Evolutionary conservation across 345 rosid species (phyloP), one percentile per base, ranked within the genome.

Genomic region (Lepidium africanum): DNA sequence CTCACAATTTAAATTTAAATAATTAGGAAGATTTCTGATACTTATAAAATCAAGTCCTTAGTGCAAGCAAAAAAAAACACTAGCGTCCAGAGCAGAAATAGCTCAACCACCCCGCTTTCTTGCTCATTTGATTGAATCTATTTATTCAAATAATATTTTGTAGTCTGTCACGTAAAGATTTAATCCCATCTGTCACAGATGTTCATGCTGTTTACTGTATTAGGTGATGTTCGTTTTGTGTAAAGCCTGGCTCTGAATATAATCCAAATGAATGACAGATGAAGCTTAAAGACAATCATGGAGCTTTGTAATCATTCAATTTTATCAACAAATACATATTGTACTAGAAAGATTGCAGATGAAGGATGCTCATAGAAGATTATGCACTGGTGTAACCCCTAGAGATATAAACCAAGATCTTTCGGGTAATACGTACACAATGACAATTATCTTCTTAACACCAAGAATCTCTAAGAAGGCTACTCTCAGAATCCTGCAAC

Each of bases 401-500:
- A 30, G 3, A 69, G 5, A 49, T 42, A 58, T 49, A 30, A 39
- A 38, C 13, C 14, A 38, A 47, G 2, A 62, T 71, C 47, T 3
- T 17, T 51, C 13, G 17, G 12, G 38, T 35, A 42, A n/a, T 61
- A 30, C 60, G 32, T 27, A 27, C 42, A 71, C 40, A 63, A 33
- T 13, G 8, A 37, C 45, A 52, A 62, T n/a, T 5, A 30, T 36
- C 39, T n/a, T 71, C 23, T 36, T 45, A 37, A 48, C 70, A 71
- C 17, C 52, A 41, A 35, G 42, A 39, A 52, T 59, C 59, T 70
- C n/a, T 59, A 33, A 51, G 0, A 63, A 46, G 17, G 59, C 27
- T 56, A 55, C 63, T 35, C 11, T 53, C 14, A 30, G 32, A 71
- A 40, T 52, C 39, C 68, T 70, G 62, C 62, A 61, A 52, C 35